These are phyloP conservation scores for Penicillium thymicola DNA, from an alignment of 2,329 filamentous ascomycete genomes.

Conservation along the genomic window DNA sequence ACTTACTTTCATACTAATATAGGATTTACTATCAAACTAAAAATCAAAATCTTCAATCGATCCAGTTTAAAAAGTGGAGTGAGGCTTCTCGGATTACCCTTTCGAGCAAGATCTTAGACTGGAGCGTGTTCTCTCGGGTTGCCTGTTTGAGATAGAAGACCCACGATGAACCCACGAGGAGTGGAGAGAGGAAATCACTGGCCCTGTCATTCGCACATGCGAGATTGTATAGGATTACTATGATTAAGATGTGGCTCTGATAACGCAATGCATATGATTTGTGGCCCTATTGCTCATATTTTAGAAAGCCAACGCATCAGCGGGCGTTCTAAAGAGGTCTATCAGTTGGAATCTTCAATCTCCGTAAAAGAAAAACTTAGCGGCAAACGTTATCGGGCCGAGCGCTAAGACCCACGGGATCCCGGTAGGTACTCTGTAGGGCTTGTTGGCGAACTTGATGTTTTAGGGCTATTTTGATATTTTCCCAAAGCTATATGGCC, in stretches of 20 bases:
- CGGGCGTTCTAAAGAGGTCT: background rate
- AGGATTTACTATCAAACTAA: background rate
- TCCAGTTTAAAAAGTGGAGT: constrained; percentile 15
- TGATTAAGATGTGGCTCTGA: background rate
- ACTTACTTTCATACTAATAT: constrained; percentile 4
- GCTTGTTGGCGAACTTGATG: background rate
- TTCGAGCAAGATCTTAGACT: constrained; percentile 6
- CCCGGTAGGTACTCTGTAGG: background rate
- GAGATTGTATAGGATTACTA: background rate
- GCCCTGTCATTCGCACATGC: background rate
- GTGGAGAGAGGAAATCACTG: background rate
- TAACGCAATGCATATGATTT: background rate
- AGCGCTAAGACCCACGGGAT: constrained; percentile 2
- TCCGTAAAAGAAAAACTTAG: background rate
- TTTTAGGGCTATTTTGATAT: background rate
- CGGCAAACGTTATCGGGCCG: constrained; percentile 3
- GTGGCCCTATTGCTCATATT: background rate
- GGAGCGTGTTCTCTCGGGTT: constrained; percentile 8
- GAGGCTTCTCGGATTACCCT: constrained; percentile 7
- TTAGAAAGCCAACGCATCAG: background rate
- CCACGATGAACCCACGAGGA: constrained; percentile 2
- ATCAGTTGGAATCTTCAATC: background rate
- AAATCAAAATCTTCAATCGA: constrained; percentile 14
- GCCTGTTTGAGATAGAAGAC: constrained; percentile 3
- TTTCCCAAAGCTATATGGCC: background rate